Evolutionary conservation across 2,329 filamentous ascomycete species (phyloP).

Genomic region (Aphanoascus verrucosus): DNA sequence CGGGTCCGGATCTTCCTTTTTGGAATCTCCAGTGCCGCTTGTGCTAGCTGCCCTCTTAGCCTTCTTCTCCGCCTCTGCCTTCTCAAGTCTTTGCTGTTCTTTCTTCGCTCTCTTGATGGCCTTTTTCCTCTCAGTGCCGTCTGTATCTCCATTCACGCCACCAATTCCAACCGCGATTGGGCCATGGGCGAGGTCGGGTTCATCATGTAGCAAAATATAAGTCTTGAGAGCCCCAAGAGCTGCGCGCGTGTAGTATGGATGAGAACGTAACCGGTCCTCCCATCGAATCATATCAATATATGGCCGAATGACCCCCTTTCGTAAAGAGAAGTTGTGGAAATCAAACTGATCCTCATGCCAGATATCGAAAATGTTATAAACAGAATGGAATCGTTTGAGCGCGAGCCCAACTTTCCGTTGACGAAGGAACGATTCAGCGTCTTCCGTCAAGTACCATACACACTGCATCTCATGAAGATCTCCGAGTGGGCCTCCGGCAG

Average conservation of each 20-base stretch:
- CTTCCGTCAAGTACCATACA: conserved; percentile 92
- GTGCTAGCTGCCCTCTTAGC: conserved; percentile 63
- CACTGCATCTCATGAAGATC: conserved; percentile 98
- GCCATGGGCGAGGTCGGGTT: conserved; percentile 55
- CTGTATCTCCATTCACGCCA: conserved; percentile 42
- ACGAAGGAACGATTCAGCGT: conserved; percentile 78
- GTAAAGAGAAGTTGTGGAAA: conserved; percentile 94
- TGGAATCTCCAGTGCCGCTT: conserved; percentile 50
- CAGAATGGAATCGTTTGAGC: conserved; percentile 78
- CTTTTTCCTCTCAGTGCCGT: conserved; percentile 65
- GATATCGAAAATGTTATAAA: conserved; percentile 87
- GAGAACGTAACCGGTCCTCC: conserved; percentile 84
- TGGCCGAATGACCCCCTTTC: conserved; percentile 88
- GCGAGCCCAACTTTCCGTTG: conserved; percentile 74
- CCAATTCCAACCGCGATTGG: conserved; percentile 46
- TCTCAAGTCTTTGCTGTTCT: conserved; percentile 61
- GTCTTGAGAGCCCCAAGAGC: conserved; percentile 71
- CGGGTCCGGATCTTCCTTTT: conserved; percentile 87
- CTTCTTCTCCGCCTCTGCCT: conserved; percentile 73
- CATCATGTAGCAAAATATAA: conserved; percentile 69
- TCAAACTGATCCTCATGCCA: conserved; percentile 99
- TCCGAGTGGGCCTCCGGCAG: conserved; percentile 72
- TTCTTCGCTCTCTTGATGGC: conserved; percentile 83
- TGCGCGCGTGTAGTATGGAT: conserved; percentile 82
- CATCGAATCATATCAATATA: conserved; percentile 95